Conservation (phyloP, 2,329 filamentous ascomycete genomes). For the Fusarium verticillioides region DNA sequence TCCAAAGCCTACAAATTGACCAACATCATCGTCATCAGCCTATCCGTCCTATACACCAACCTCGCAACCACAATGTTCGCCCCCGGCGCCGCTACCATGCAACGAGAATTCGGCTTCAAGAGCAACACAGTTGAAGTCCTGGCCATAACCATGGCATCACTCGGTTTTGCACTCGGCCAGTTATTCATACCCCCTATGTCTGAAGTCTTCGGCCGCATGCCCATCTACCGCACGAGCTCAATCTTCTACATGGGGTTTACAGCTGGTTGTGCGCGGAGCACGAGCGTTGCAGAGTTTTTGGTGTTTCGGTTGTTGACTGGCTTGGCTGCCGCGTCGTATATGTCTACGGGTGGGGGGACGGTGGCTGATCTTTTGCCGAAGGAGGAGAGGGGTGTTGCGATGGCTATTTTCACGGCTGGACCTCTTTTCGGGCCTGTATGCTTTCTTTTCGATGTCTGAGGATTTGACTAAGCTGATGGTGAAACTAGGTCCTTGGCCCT, state of each 20-base stretch:
- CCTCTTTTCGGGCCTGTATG: not conserved
- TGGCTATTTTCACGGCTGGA: not conserved
- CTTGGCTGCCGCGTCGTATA: not conserved
- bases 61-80: not conserved
- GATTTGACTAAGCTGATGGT: accelerated
- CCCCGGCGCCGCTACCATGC: not conserved
- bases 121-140: not conserved
- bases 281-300: not conserved
- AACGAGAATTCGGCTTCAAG: not conserved
- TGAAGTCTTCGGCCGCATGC: not conserved
- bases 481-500: not conserved
- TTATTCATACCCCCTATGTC: not conserved
- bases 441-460: accelerated
- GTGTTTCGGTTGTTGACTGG: not conserved
- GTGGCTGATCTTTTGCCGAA: not conserved
- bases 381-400: not conserved
- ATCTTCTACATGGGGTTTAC: not conserved
- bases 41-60: not conserved
- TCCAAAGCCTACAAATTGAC: not conserved
- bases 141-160: not conserved
- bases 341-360: not conserved
- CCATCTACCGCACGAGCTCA: not conserved
- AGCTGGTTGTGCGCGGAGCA: not conserved
- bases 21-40: not conserved
- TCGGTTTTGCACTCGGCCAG: not conserved